phyloP scores from a whole-genome alignment of 2,329 filamentous ascomycete species.

The Hortaea sp. region DNA sequence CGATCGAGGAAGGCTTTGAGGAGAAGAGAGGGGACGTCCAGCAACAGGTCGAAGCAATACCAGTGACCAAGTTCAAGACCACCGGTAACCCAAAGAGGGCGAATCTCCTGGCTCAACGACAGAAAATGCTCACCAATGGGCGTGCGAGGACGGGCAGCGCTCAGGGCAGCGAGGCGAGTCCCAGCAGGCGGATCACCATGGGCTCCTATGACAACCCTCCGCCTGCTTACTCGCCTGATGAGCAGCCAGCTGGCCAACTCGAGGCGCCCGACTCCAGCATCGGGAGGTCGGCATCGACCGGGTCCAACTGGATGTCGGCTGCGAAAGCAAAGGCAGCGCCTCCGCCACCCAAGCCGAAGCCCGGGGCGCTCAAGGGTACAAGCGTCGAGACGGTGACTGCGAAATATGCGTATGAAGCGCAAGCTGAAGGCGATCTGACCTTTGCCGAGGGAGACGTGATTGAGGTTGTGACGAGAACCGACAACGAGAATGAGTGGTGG shows the following conservation, averaged over 20 bases:
- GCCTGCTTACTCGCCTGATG: constrained; percentile 17
- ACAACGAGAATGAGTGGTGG: constrained; percentile 97
- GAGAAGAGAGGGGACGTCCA: constrained; percentile 82
- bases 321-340: constrained; percentile 41
- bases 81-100: constrained; percentile 53
- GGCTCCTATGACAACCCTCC: constrained; percentile 14
- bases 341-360: constrained; percentile 50
- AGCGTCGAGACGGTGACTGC: constrained; percentile 73
- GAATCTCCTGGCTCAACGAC: constrained; percentile 26
- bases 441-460: constrained; percentile 84
- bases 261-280: constrained; percentile 11
- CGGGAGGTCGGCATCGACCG: constrained; percentile 24
- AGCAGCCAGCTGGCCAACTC: background rate
- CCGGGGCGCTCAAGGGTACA: constrained; percentile 57
- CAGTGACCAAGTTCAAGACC: constrained; percentile 85
- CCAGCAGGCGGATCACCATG: constrained; percentile 14
- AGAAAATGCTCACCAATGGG: background rate
- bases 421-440: constrained; percentile 86
- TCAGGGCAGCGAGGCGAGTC: constrained; percentile 1
- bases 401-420: constrained; percentile 90
- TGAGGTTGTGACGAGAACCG: constrained; percentile 66
- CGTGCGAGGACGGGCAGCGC: constrained; percentile 10
- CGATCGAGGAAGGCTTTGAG: constrained; percentile 84
- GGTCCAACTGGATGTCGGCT: constrained; percentile 31
- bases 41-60: constrained; percentile 70